These are phyloP conservation scores for Pterula multifida DNA, from an alignment of 1,284 basidiomycete genomes.

Conservation along the genomic window DNA sequence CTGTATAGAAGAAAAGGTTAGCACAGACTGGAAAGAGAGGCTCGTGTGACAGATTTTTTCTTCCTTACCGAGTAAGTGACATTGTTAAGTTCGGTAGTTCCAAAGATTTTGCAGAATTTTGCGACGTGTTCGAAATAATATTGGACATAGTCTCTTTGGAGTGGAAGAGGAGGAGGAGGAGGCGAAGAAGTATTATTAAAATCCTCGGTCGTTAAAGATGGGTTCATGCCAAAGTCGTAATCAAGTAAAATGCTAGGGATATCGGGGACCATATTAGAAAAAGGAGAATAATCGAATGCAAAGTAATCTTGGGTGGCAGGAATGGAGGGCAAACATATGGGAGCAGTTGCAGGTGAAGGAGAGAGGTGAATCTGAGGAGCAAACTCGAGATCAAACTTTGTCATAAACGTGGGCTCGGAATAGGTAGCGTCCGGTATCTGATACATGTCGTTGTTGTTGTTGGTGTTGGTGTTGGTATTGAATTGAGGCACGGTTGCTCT, in stretches of 20 bases:
- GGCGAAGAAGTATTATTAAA: slow-evolving; percentile 20
- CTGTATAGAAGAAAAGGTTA: slow-evolving; percentile 27
- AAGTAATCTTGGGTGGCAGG: slow-evolving; percentile 15
- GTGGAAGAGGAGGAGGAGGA: slow-evolving; percentile 20
- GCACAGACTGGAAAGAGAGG: background rate
- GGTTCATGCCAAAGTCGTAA: slow-evolving; percentile 19
- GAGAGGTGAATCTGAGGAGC: background rate
- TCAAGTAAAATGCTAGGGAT: slow-evolving; percentile 13
- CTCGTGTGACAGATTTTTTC: too few species aligned
- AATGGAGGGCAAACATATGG: slow-evolving; percentile 19
- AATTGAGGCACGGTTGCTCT: background rate
- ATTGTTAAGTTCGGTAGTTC: slow-evolving; percentile 41
- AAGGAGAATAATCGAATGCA: slow-evolving; percentile 19
- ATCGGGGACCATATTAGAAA: slow-evolving; percentile 16
- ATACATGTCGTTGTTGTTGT: background rate
- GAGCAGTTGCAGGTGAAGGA: slow-evolving; percentile 2
- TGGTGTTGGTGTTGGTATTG: background rate
- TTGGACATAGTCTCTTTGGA: slow-evolving; percentile 31
- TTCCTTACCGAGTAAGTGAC: slow-evolving; percentile 49
- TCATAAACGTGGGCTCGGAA: background rate
- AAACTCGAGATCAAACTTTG: background rate
- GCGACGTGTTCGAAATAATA: slow-evolving; percentile 61
- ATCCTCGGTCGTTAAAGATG: slow-evolving; percentile 13
- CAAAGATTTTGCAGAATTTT: slow-evolving; percentile 45
- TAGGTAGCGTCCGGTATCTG: background rate